Percentiles rank a stretch among this genome's conserved stretches.
Conservation (phyloP, 2,329 filamentous ascomycete genomes). For the Periconia sp. region DNA sequence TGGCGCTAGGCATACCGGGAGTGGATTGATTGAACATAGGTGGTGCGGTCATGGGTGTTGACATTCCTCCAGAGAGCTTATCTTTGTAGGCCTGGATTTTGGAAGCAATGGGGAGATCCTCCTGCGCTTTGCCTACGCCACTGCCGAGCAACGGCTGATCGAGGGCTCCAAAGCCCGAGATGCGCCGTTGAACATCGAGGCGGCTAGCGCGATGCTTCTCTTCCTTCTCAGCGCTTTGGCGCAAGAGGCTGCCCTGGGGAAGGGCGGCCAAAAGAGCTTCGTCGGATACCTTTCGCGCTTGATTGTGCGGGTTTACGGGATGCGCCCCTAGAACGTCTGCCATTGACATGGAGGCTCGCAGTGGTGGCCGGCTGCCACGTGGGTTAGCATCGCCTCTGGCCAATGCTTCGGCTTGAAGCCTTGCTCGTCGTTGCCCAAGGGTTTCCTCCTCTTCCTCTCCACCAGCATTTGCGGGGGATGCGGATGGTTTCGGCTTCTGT, state of each 20-base stretch:
- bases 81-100: slow-evolving; percentile 44
- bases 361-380: slow-evolving; percentile 31
- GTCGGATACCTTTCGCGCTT: slow-evolving; percentile 40
- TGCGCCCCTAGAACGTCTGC: slow-evolving; percentile 63
- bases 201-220: slow-evolving; percentile 40
- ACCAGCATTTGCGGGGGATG: slow-evolving; percentile 21
- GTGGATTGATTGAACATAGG: slow-evolving; percentile 15
- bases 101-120: slow-evolving; percentile 31
- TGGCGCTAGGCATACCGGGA: slow-evolving; percentile 9
- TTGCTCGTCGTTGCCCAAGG: slow-evolving; percentile 72
- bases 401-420: slow-evolving; percentile 71
- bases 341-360: slow-evolving; percentile 55
- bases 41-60: slow-evolving; percentile 8
- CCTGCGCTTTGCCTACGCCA: slow-evolving; percentile 23
- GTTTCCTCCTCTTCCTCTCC: slow-evolving; percentile 68
- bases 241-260: slow-evolving; percentile 45
- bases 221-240: slow-evolving; percentile 40
- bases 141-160: slow-evolving; percentile 31
- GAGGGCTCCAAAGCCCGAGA: slow-evolving; percentile 29
- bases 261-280: slow-evolving; percentile 37
- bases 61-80: slow-evolving; percentile 18
- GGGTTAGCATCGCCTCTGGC: slow-evolving; percentile 43
- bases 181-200: slow-evolving; percentile 35
- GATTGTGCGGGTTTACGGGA: slow-evolving; percentile 44
- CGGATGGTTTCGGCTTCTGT: slow-evolving; percentile 28